A percentile compares a stretch with the other conserved stretches of the same genome.
These are phyloP conservation scores for Parietaria judaica DNA, from an alignment of 306 rosid genomes.

Conservation along the genomic window DNA sequence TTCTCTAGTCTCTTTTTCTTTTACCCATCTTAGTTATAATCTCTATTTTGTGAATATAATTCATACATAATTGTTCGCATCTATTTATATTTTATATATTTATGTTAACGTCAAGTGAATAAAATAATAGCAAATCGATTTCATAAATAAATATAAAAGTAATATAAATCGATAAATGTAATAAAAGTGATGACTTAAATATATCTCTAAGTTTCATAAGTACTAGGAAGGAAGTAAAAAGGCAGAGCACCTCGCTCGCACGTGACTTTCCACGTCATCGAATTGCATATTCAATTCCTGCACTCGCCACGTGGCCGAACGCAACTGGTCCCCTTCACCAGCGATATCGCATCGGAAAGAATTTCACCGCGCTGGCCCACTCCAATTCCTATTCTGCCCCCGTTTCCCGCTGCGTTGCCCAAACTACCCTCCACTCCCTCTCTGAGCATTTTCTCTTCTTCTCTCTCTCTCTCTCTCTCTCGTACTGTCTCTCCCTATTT, in stretches of 20 bases:
- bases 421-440: not conserved
- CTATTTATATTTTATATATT: no score
- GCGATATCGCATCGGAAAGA: conserved; percentile 8
- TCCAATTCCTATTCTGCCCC: not conserved
- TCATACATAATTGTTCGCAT: no score
- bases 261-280: conserved; percentile 18
- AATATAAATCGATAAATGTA: no score
- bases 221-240: not conserved
- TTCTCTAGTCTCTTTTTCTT: not conserved
- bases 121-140: no score
- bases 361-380: not conserved
- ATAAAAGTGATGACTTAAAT: no score
- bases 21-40: not conserved
- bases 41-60: no score
- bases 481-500: conserved; percentile 4
- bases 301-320: conserved; percentile 4
- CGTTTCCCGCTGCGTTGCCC: not conserved
- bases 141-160: no score
- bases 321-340: conserved; percentile 3
- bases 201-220: no score
- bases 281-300: not conserved
- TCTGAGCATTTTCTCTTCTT: not conserved
- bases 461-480: not conserved
- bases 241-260: not conserved
- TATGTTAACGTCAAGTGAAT: no score